Base-by-base conservation (phyloP, 805 yeast genomes). In the Kluyveromyces lactis region DNA sequence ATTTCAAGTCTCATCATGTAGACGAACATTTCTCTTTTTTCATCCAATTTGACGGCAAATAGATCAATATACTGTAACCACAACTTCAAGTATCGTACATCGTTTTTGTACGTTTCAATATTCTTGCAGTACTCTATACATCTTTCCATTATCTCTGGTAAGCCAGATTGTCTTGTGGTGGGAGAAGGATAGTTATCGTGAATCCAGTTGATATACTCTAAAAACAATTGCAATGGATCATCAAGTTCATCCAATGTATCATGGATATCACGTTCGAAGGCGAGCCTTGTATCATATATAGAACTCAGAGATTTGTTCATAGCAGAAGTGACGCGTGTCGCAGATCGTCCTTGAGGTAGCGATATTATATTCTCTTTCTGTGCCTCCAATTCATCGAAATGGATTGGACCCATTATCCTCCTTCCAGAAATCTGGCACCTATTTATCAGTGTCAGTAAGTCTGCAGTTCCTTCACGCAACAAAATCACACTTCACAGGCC, bases 351-450 rank as follows among this genome's bases (percentile, higher is more conserved):
- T 13, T 72, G 76, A 2, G 62, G 62, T 18, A 77, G 52, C 1
- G 90, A 86, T 50, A 68, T 68, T 4, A 87, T 78, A 52, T 85
- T 85, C 56, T 85, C 95, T 60, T 87, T 87, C 41, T 82, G 81
- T 15, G 59, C 61, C 51, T 81, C 85, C 19, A 80, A 61, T 23
- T 53, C 56, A 13, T 58, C 66, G 48, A 73, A 72, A 30, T 64
- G 58, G 24, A 26, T 16, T 10, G 30, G 18, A 13, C 37, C 30
- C 37, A 34, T 34, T 15, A 5, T 27, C 24, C 24, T 21, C 9
- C 24, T 21, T 21, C 8, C 8, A 21, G 9, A 9, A 21, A 9
- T 21, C 8, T 21, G 6, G 24, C 24, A 21, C 8, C 24, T 21
- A 21, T 9, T 21, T 6, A 9, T 9, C 24, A 21, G 8, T 21